A percentile compares a stretch with the other conserved stretches of the same genome.
Conservation (phyloP, 2,329 filamentous ascomycete genomes). For the Amphichorda felina region DNA sequence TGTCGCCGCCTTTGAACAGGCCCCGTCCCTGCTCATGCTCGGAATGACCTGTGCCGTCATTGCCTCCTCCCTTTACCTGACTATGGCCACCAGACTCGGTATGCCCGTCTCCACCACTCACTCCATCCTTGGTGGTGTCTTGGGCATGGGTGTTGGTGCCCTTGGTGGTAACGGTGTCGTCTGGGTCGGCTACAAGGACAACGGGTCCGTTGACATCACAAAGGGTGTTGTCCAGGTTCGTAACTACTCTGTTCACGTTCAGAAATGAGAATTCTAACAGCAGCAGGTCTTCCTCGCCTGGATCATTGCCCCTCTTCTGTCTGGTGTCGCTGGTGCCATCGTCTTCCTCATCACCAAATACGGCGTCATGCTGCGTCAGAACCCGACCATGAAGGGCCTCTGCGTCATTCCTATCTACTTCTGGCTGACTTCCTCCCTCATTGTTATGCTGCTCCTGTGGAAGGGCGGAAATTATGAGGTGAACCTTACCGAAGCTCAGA, state of each 20-base stretch:
- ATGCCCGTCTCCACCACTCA: slow-evolving; percentile 52
- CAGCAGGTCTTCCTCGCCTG: slow-evolving; percentile 42
- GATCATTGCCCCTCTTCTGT: slow-evolving; percentile 45
- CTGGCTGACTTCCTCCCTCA: slow-evolving; percentile 38
- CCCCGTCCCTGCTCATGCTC: slow-evolving; percentile 43
- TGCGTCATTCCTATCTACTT: slow-evolving; percentile 44
- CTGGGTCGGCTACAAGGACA: slow-evolving; percentile 35
- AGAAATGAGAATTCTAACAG: slow-evolving; percentile 18
- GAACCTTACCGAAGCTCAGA: slow-evolving; percentile 32
- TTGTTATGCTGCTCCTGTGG: slow-evolving; percentile 51
- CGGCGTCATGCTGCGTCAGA: slow-evolving; percentile 37
- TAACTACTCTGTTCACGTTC: too few species aligned
- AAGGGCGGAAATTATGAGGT: slow-evolving; percentile 34
- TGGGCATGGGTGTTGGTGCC: slow-evolving; percentile 46
- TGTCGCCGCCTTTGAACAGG: slow-evolving; percentile 28
- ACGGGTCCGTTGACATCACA: slow-evolving; percentile 13
- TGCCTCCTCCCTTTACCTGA: slow-evolving; percentile 43
- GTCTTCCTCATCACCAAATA: slow-evolving; percentile 47
- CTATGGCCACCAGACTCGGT: slow-evolving; percentile 39
- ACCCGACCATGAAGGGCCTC: slow-evolving; percentile 41
- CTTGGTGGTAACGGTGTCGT: slow-evolving; percentile 38
- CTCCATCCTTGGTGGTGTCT: slow-evolving; percentile 45
- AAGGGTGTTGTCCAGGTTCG: slow-evolving; percentile 4
- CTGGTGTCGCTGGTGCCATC: slow-evolving; percentile 38
- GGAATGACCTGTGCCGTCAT: slow-evolving; percentile 44